Evolutionary conservation across 1,139 yeast genomes (phyloP).

Genomic region (Starmera stellimalicola): DNA sequence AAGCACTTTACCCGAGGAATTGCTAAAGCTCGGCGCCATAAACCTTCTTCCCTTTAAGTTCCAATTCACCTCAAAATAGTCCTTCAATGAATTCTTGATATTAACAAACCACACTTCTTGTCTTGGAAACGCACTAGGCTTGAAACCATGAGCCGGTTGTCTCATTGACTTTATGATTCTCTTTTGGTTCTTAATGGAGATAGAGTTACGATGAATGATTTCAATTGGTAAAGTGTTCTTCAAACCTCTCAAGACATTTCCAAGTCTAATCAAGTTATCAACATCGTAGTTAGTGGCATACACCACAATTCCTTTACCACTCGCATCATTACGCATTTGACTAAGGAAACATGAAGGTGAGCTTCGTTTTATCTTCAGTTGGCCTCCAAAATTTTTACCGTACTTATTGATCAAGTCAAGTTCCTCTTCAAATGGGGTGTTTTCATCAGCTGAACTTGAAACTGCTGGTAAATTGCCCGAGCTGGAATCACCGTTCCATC

Average conservation of each 20-base stretch:
- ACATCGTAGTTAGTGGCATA: constrained; percentile 40
- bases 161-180: constrained; percentile 15
- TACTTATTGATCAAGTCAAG: constrained; percentile 3
- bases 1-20: constrained; percentile 37
- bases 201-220: constrained; percentile 34
- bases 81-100: constrained; percentile 22
- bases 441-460: constrained; percentile 31
- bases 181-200: constrained; percentile 20
- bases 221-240: constrained; percentile 43
- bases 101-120: constrained; percentile 44
- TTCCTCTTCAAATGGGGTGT: constrained; percentile 4
- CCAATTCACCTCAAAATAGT: constrained; percentile 18
- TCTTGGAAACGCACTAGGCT: constrained; percentile 26
- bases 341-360: constrained; percentile 28
- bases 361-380: constrained; percentile 1
- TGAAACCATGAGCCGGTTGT: constrained; percentile 3
- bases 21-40: too few relatives aligned
- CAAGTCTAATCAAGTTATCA: constrained; percentile 34
- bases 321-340: constrained; percentile 24
- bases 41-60: too few relatives aligned
- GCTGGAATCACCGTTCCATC: constrained; percentile 28
- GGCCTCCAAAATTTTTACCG: neutral
- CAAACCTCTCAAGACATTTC: constrained; percentile 36
- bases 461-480: constrained; percentile 28
- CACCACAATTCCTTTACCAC: constrained; percentile 40